Percentiles rank a stretch among this genome's conserved stretches.
Evolutionary conservation across 306 rosid species (phyloP).

Genomic region (Medicago ruthenica): DNA sequence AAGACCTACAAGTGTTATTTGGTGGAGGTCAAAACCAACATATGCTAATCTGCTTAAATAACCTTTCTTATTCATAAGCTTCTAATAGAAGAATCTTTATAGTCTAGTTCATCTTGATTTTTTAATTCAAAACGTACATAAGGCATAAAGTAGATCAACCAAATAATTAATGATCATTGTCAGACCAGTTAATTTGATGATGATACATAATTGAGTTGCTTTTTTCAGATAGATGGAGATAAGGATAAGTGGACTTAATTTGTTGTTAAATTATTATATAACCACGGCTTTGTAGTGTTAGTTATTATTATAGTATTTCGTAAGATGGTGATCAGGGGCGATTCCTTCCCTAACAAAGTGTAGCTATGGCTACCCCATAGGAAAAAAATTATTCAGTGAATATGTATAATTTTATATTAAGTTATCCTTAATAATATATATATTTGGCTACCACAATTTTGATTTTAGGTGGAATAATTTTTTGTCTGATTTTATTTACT

Average conservation of each 20-base stretch:
- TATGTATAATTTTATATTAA: too few relatives aligned
- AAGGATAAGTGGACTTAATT: constrained; percentile 16
- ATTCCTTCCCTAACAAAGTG: too few relatives aligned
- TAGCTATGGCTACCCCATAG: too few relatives aligned
- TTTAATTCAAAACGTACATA: constrained; percentile 23
- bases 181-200: constrained; percentile 40
- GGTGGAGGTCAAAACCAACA: not conserved
- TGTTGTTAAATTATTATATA: constrained; percentile 6
- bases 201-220: constrained; percentile 44
- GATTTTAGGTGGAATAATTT: too few relatives aligned
- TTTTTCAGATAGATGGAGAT: constrained; percentile 23
- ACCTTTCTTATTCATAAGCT: not conserved
- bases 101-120: constrained; percentile 8
- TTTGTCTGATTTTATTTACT: too few relatives aligned
- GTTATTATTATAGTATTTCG: constrained; percentile 19
- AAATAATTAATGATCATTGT: constrained; percentile 46
- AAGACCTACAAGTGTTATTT: not conserved
- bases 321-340: constrained; percentile 29
- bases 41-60: constrained; percentile 5
- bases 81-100: not conserved
- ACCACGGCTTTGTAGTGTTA: constrained; percentile 4
- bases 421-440: too few relatives aligned
- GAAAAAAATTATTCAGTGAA: too few relatives aligned
- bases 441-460: too few relatives aligned
- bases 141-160: constrained; percentile 20